Evolutionary conservation across 345 rosid genomes (phyloP), one percentile per base, ranked within the genome.

Genomic region (Turritis glabra): DNA sequence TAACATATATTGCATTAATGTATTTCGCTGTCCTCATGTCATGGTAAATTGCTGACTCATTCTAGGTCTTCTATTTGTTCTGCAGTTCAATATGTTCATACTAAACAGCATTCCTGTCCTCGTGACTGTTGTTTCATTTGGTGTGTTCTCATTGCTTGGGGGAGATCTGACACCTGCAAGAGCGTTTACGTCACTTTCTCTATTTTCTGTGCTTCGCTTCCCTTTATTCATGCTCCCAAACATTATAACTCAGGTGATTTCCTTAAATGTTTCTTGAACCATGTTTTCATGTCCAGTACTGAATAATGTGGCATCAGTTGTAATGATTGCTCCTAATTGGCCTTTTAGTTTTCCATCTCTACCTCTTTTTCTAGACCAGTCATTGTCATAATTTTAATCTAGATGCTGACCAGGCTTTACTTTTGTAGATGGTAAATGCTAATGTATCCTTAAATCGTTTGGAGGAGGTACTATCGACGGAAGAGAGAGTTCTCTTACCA

Each of bases 131-230:
- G 75, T 83, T 68, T 92, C 99, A 61, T 95, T 95, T 83, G 97
- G 98, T 56, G 62, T 92, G 84, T 95, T 89, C 85, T 88, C 99
- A 63, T 78, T 95, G 81, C 98, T 95, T 75, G 99, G 99, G 64
- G 99, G 99, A 73, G 83, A 95, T 82, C 83, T 95, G 80, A 95
- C 99, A 80, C 99, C 99, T 77, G 89, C 99, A 27, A 84, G 91
- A 83, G 99, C 99, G 77, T 95, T 95, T 80, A 95, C 99, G 37
- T 82, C 99, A 38, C 90, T 95, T 50, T 92, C 99, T 67, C 86
- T 95, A 63, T 95, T 95, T 79, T 80, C 99, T 17, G 99, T 95
- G 71, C 98, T 95, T 75, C 97, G 99, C 43, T 95, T 92, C 71
- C 99, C 98, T 57, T 86, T 95, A 60, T 89, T 89, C 84, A 84